phyloP scores from a whole-genome alignment of 352 stramenopile genomes.

The Phytopythium montanum region DNA sequence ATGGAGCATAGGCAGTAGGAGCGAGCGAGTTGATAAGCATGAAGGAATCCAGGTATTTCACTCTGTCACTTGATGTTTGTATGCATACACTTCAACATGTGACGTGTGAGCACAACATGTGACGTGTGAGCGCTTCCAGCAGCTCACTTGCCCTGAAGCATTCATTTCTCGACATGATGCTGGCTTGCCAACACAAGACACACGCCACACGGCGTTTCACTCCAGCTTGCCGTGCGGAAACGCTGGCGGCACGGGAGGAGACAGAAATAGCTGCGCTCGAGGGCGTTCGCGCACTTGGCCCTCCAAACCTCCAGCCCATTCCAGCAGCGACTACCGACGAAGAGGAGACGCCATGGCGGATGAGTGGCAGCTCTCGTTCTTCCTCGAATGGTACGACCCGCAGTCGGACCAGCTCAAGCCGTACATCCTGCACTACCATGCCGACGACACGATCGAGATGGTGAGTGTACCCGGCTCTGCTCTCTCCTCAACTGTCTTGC shows the following conservation, averaged over 20 bases:
- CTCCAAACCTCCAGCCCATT: background rate
- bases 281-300: background rate
- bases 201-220: background rate
- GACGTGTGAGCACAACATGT: no score
- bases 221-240: background rate
- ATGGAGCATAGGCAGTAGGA: background rate
- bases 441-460: conserved; percentile 68
- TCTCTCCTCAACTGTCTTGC: background rate
- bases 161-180: background rate
- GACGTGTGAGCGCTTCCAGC: background rate
- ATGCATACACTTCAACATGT: no score
- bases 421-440: conserved; percentile 74
- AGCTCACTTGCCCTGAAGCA: background rate
- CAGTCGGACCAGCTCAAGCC: conserved; percentile 64
- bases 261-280: background rate
- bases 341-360: conserved; percentile 26
- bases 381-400: conserved; percentile 75
- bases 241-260: background rate
- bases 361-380: conserved; percentile 66
- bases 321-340: background rate
- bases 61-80: background rate
- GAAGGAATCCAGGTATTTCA: background rate
- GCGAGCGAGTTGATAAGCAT: background rate
- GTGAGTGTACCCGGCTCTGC: conserved; percentile 22
- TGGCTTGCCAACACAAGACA: no score